Conservation (phyloP, 176 grass and related monocot species). For the Luzula sylvatica region DNA sequence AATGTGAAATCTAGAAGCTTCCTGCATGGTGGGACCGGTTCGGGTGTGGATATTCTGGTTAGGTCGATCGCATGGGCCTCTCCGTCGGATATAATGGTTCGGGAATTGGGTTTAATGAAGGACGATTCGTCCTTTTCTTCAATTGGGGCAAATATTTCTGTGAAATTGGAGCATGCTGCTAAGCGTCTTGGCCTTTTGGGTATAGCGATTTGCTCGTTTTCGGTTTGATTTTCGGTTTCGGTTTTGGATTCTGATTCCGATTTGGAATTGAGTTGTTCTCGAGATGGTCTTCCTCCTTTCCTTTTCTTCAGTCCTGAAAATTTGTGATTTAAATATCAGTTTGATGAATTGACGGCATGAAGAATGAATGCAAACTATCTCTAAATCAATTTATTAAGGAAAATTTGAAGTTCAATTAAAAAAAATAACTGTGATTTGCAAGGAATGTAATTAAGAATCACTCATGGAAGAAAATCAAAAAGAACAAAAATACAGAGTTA, state of each 20-base stretch:
- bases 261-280: slow-evolving; percentile 17
- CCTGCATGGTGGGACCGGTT: slow-evolving; percentile 38
- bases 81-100: slow-evolving; percentile 15
- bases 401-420: neutral
- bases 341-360: neutral
- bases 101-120: slow-evolving; percentile 23
- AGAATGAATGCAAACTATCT: no score
- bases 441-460: neutral
- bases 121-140: slow-evolving; percentile 2
- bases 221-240: slow-evolving; percentile 2
- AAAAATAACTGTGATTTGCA: no score
- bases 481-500: no score
- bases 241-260: neutral
- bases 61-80: slow-evolving; percentile 32
- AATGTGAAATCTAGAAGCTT: slow-evolving; percentile 43
- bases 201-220: slow-evolving; percentile 6
- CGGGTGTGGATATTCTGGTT: slow-evolving; percentile 24
- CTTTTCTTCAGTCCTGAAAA: slow-evolving; percentile 5
- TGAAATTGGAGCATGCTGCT: slow-evolving; percentile 33
- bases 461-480: no score
- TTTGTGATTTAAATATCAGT: neutral
- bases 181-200: slow-evolving; percentile 33
- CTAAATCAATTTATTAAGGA: neutral
- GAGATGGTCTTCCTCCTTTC: slow-evolving; percentile 1
- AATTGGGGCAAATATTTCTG: slow-evolving; percentile 22